Evolutionary conservation across 352 stramenopile genomes (phyloP), one percentile per base, ranked within the genome.

Genomic region (Elongisporangium senticosum): DNA sequence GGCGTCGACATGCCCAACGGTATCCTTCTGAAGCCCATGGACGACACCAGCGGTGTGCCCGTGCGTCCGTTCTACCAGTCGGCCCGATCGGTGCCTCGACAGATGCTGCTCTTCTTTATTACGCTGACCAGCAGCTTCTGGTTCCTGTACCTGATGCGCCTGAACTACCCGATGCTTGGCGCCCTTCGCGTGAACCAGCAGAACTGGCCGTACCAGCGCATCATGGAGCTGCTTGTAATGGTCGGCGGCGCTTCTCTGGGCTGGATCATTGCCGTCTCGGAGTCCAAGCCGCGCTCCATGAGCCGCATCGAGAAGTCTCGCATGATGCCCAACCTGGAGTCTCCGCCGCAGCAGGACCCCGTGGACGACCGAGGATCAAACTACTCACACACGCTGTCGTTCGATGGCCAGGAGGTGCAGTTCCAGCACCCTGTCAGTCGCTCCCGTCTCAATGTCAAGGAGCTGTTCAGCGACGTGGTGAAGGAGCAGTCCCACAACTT

Each of bases 401-500:
- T 90, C 54, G 80, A 90, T 33, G 83, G 80, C 23, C 75, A 89
- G 61, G 79, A 93, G 52, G 71, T 90, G 37, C 67, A 87, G 61
- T 93, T 93, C 63, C 71, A 83, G 49, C 81, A 93, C 67, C 79
- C 80, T 1, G 74, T 93, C 24, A 86, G 73, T 39, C 75, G 83
- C 22, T 68, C 79, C 19, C 77, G 83, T 43, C 56, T 93, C 52
- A 90, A 90, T 47, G 77, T 93, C 4, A 88, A 87, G 65, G 77
- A 90, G 60, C 53, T 90, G 40, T 81, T 93, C 57, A 82, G 65
- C 63, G 75, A 90, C 24, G 79, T 93, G 21, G 81, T 93, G 23
- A 90, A 93, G 69, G 81, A 93, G 63, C 83, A 93, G 65, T 90
- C 83, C 2, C 75, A 89, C 70, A 93, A 93, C 74, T 90, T 89